Percentiles rank a stretch among this genome's conserved stretches.
Conservation (phyloP, 106 monocot genomes). For the Dendrobium chrysotoxum region DNA sequence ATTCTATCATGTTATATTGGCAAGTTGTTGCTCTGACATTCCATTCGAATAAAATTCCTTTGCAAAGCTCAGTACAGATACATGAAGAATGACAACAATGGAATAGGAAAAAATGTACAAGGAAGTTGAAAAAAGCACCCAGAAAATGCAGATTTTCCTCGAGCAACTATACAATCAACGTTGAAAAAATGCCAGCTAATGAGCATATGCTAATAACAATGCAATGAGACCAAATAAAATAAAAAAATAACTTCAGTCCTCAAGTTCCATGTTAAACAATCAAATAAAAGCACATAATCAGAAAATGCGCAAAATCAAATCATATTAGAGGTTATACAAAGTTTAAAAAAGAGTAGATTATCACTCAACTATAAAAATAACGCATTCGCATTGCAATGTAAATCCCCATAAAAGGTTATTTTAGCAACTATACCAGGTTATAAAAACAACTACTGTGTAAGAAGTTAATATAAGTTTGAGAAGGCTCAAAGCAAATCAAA, state of each 20-base stretch:
- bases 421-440: neutral
- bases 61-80: too few relatives aligned
- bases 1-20: neutral
- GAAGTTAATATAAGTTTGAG: neutral
- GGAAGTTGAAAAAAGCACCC: neutral
- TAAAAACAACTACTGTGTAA: neutral
- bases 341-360: neutral
- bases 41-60: neutral
- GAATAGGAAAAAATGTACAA: neutral
- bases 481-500: slow-evolving; percentile 3
- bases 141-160: neutral
- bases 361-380: neutral
- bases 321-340: neutral
- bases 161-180: neutral
- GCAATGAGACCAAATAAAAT: neutral
- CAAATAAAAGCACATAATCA: neutral
- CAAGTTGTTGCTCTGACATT: neutral
- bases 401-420: neutral
- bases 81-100: neutral
- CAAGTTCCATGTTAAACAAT: neutral
- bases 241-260: neutral
- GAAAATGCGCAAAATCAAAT: neutral
- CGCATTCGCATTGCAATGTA: neutral
- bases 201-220: neutral
- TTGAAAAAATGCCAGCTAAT: neutral